A percentile compares a stretch with the other conserved stretches of the same genome.
Evolutionary conservation across 768 basidiomycete genomes (phyloP).

Genomic region (Termitomyces sp.): DNA sequence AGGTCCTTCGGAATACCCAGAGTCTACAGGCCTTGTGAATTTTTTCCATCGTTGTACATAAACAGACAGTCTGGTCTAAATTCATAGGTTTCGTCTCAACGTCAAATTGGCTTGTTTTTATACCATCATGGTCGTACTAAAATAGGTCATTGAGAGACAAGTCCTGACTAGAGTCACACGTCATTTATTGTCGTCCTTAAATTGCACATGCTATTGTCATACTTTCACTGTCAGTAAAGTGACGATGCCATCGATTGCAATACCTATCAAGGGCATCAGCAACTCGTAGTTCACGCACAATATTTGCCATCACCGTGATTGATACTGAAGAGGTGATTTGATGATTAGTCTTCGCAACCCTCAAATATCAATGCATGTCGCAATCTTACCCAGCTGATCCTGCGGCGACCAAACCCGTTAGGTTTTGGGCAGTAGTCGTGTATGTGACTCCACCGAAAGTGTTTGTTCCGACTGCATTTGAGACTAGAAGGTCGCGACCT

Average conservation of each 20-base stretch:
- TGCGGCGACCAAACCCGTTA: constrained; percentile 50
- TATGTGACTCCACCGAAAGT: constrained; percentile 43
- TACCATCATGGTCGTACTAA: not conserved
- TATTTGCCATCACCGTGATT: constrained; percentile 24
- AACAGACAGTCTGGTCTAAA: not conserved
- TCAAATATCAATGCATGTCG: not conserved
- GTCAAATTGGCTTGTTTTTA: not conserved
- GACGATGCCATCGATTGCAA: constrained; percentile 55
- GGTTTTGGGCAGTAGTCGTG: constrained; percentile 34
- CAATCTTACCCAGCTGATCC: constrained; percentile 40
- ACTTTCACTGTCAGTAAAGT: constrained; percentile 51
- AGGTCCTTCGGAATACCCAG: not conserved
- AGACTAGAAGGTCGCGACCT: constrained; percentile 26
- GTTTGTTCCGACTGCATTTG: constrained; percentile 25
- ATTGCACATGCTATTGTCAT: not conserved
- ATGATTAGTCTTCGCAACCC: not conserved
- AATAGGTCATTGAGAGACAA: not conserved
- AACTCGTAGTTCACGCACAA: not conserved
- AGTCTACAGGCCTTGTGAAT: not conserved
- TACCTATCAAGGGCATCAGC: constrained; percentile 30
- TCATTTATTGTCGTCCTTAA: not conserved
- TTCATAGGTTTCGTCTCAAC: not conserved
- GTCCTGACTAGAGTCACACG: not conserved
- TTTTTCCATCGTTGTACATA: not conserved
- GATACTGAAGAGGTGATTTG: constrained; percentile 17